Percentiles rank a stretch among this genome's conserved stretches.
phyloP scores from a whole-genome alignment of 768 basidiomycete genomes.

The Serendipita indica region DNA sequence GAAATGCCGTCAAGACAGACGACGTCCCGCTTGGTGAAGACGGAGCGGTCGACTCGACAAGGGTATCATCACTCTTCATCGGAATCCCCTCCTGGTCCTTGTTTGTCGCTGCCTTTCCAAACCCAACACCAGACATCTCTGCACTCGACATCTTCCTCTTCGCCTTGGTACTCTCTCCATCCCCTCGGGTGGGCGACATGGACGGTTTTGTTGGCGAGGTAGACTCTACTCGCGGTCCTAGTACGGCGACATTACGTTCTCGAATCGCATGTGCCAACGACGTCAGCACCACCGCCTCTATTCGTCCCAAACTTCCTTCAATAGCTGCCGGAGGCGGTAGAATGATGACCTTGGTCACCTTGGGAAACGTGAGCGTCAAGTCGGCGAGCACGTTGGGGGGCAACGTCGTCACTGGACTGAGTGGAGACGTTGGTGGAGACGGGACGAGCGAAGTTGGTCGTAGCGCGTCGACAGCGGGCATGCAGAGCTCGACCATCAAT shows the following conservation, averaged over 20 bases:
- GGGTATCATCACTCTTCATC: not conserved
- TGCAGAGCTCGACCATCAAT: not conserved
- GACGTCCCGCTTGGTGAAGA: not conserved
- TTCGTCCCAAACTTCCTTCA: not conserved
- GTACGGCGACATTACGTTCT: not conserved
- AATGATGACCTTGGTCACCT: not conserved
- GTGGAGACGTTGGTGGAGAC: not conserved
- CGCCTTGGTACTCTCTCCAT: not conserved
- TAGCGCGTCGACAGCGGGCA: not conserved
- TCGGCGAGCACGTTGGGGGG: not conserved
- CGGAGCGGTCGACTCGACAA: not conserved
- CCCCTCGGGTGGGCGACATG: not conserved
- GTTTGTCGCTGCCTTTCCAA: not conserved
- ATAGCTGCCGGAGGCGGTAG: not conserved
- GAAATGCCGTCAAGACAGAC: not conserved
- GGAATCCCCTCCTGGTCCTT: not conserved
- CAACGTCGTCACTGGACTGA: not conserved
- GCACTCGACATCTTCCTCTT: not conserved
- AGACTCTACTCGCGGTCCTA: too few species aligned
- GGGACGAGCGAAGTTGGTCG: too few species aligned
- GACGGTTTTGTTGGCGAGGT: too few species aligned
- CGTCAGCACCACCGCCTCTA: not conserved
- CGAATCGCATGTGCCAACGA: not conserved
- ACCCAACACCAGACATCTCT: not conserved
- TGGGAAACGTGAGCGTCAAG: not conserved